phyloP scores from a whole-genome alignment of 192 early-diverging fungal species.

The Coemansia guatemalensis region DNA sequence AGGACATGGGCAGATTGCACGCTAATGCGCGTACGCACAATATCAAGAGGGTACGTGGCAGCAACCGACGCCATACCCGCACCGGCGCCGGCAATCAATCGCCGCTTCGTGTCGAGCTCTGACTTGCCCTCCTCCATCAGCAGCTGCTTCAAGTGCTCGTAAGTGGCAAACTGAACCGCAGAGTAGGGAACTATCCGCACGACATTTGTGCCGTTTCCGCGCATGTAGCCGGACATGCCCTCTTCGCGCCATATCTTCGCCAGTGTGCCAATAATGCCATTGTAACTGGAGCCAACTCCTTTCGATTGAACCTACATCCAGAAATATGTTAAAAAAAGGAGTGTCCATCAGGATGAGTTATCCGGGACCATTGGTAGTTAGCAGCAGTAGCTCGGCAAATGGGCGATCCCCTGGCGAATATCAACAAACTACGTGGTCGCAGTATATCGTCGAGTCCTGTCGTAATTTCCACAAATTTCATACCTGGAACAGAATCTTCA shows the following conservation, averaged over 20 bases:
- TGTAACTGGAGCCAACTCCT: conserved; percentile 61
- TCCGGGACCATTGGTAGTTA: not conserved
- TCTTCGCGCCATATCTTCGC: conserved; percentile 78
- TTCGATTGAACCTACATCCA: conserved; percentile 54
- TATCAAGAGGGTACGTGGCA: conserved; percentile 78
- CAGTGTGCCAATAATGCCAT: conserved; percentile 70
- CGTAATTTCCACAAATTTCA: not conserved
- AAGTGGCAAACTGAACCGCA: conserved; percentile 79
- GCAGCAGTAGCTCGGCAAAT: conserved; percentile 5
- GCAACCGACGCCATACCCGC: conserved; percentile 76
- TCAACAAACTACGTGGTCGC: not conserved
- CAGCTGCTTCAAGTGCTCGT: conserved; percentile 74
- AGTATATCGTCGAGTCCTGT: not conserved
- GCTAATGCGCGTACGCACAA: conserved; percentile 74
- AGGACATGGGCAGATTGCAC: conserved; percentile 68
- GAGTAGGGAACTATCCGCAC: conserved; percentile 81
- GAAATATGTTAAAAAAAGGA: not conserved
- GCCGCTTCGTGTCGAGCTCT: conserved; percentile 69
- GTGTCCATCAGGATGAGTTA: not conserved
- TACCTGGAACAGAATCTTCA: conserved; percentile 86
- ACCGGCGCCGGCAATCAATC: conserved; percentile 70
- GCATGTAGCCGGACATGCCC: conserved; percentile 69
- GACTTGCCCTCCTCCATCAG: conserved; percentile 67
- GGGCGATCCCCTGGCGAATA: not conserved
- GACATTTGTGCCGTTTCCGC: conserved; percentile 83